phyloP scores from a whole-genome alignment of 306 rosid genomes.

The Carpinus fangiana region DNA sequence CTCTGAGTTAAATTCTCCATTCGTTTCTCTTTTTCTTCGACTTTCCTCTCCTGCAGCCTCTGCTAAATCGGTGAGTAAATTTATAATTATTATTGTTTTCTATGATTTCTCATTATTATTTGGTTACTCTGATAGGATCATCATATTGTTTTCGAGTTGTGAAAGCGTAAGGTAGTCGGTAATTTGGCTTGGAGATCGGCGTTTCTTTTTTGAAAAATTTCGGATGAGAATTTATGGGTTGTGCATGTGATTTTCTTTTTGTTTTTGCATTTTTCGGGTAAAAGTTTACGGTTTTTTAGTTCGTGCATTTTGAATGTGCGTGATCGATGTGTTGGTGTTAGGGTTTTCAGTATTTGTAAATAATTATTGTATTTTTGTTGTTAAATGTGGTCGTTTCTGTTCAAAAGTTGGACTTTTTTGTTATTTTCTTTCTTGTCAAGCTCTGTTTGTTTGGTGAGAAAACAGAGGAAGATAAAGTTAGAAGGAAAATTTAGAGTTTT shows the following conservation, averaged over 20 bases:
- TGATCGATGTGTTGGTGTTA: slow-evolving; percentile 6
- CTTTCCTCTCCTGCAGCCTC: slow-evolving; percentile 12
- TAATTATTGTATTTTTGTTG: not conserved
- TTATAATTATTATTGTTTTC: not conserved
- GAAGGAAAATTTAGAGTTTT: not conserved
- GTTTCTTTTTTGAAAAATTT: not conserved
- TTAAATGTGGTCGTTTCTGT: not conserved
- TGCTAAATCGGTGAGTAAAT: slow-evolving; percentile 7
- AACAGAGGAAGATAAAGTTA: not conserved
- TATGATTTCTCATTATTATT: not conserved
- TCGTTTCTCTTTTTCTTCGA: slow-evolving; percentile 1
- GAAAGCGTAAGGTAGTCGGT: not conserved
- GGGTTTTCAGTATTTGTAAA: not conserved
- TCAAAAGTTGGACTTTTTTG: not conserved
- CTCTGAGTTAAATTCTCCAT: slow-evolving; percentile 26
- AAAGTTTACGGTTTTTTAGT: not conserved
- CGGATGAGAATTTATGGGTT: too few relatives aligned
- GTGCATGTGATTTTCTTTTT: not conserved
- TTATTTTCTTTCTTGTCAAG: not conserved
- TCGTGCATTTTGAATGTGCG: not conserved
- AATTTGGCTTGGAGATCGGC: slow-evolving; percentile 12
- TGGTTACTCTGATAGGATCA: not conserved
- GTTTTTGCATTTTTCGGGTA: not conserved
- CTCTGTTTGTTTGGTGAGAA: not conserved
- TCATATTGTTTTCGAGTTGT: not conserved